Evolutionary conservation across 2,329 filamentous ascomycete genomes (phyloP), one percentile per base, ranked within the genome.

Genomic region (Cylindrodendrum hubeiense): DNA sequence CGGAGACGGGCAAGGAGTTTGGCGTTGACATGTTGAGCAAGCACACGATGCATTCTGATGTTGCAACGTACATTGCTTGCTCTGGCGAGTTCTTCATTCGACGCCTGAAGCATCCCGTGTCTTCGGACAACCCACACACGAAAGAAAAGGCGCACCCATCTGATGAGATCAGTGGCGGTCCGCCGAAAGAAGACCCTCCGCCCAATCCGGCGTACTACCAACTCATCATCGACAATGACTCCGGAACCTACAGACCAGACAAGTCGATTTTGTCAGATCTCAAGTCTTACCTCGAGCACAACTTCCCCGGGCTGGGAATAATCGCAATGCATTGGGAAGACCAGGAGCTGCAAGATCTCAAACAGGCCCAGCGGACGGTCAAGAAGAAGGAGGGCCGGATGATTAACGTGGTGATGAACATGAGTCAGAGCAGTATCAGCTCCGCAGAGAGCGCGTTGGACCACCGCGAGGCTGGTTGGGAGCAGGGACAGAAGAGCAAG

Each of bases 1-100:
- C 95, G 1, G 95, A 98, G 79, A 98, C 95, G 0, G 95, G 95
- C 30, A 96, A 96, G 73, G 95, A 98, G 74, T 98, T 98, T 65
- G 94, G 95, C 56, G 94, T 98, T 74, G 95, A 98, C 80, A 84
- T 98, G 78, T 81, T 98, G 74, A 94, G 91, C 79, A 98, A 98
- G 78, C 95, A 98, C 79, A 97, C 94, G 43, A 97, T 98, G 94
- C 95, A 98, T 81, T 95, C 93, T 69, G 91, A 98, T 78, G 95
- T 97, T 2, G 92, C 90, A 37, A 92, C 93, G 2, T 97, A 97
- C 78, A 93, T 98, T 68, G 95, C 95, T 22, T 98, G 91, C 77
- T 94, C 93, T 1, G 95, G 95, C 44, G 95, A 98, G 76, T 98
- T 98, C 79, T 96, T 98, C 78, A 87, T 98, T 67, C 89, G 94